Conservation (phyloP, 2,329 filamentous ascomycete genomes). For the Sclerotinia minor region DNA sequence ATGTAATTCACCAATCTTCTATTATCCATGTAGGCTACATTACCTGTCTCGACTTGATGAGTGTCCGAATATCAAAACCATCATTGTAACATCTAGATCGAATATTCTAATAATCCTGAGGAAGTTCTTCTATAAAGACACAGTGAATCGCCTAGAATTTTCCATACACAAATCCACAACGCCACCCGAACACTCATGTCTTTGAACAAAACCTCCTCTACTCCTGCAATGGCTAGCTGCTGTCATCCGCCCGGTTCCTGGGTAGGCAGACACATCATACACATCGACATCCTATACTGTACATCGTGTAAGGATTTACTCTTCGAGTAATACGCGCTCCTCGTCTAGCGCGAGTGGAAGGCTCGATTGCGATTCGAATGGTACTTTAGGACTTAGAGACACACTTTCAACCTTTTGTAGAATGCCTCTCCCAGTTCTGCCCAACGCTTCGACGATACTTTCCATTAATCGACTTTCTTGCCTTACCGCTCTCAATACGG, state of each 20-base stretch:
- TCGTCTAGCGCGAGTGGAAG: not conserved
- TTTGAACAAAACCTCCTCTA: not conserved
- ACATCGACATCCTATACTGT: not conserved
- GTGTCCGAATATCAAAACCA: not conserved
- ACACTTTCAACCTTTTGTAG: constrained; percentile 21
- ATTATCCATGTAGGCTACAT: not conserved
- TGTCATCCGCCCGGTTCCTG: not conserved
- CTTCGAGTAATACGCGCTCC: not conserved
- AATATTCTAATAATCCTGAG: not conserved
- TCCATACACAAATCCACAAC: not conserved
- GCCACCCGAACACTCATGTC: not conserved
- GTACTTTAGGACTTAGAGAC: constrained; percentile 1
- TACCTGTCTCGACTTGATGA: not conserved
- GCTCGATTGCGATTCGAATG: not conserved
- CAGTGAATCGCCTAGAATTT: not conserved
- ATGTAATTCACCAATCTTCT: not conserved
- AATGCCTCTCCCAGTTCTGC: constrained; percentile 29
- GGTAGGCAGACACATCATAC: not conserved
- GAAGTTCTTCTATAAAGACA: not conserved
- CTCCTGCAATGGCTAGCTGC: constrained; percentile 7
- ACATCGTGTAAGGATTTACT: not conserved
- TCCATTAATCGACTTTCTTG: constrained; percentile 38
- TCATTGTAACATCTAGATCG: not conserved
- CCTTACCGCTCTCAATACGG: constrained; percentile 32
- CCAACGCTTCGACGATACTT: constrained; percentile 34